Evolutionary conservation across 2,329 filamentous ascomycete species (phyloP).

Genomic region (Diaporthe australafricana): DNA sequence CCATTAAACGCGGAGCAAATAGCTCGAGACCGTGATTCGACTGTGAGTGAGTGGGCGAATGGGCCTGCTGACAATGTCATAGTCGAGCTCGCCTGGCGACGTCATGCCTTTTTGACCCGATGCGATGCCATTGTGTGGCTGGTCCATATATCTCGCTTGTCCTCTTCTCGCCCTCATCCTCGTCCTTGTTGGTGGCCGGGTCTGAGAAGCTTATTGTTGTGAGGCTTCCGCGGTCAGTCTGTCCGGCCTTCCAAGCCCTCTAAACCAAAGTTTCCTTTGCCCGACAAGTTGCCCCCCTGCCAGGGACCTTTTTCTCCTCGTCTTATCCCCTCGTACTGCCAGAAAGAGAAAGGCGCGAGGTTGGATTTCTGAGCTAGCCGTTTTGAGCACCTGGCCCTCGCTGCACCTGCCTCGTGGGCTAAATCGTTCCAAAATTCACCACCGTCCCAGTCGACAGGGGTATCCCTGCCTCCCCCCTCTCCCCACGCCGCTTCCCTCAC

Average conservation of each 20-base stretch:
- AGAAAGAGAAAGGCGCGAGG: neutral
- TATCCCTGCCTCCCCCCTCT: neutral
- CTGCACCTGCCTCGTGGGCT: neutral
- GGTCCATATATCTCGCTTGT: slow-evolving; percentile 6
- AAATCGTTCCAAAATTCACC: slow-evolving; percentile 26
- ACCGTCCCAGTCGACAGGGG: neutral
- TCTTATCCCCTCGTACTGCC: neutral
- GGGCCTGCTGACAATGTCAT: neutral
- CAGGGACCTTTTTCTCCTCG: slow-evolving; percentile 5
- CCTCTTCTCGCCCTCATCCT: neutral
- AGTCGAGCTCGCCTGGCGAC: neutral
- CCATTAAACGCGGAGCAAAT: neutral
- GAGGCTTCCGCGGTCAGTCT: neutral
- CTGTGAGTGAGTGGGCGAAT: neutral
- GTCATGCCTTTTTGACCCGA: slow-evolving; percentile 17
- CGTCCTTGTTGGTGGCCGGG: neutral
- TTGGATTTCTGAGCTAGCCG: neutral
- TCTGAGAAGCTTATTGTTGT: neutral
- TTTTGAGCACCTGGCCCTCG: neutral
- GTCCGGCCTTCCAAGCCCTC: neutral
- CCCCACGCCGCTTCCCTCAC: neutral
- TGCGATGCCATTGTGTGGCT: neutral
- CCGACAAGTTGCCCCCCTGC: neutral
- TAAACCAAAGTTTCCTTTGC: neutral
- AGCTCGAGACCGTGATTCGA: neutral